Evolutionary conservation across 169 alveolate genomes (phyloP).

Genomic region (Toxoplasma gondii): DNA sequence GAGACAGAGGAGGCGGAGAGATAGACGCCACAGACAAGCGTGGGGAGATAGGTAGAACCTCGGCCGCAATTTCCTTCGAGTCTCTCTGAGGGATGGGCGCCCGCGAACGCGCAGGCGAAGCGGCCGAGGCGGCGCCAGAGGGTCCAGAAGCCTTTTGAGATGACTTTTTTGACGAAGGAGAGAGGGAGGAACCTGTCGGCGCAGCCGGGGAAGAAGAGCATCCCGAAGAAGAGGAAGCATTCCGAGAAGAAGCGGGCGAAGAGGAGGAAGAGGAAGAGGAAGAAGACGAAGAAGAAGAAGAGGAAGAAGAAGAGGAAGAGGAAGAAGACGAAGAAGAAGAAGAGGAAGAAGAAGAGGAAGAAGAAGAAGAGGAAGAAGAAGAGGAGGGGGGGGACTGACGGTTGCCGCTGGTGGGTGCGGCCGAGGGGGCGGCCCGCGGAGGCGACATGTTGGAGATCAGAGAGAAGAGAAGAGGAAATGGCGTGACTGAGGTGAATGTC

Average conservation of each 20-base stretch:
- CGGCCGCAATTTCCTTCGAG: not conserved
- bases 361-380: not conserved
- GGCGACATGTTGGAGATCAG: not conserved
- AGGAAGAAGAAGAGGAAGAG: not conserved
- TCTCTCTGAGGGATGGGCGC: not conserved
- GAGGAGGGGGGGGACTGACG: not conserved
- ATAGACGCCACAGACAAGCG: not conserved
- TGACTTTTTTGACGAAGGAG: not conserved
- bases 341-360: not conserved
- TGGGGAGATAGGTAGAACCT: not conserved
- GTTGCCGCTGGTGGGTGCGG: not conserved
- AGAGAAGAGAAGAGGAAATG: not conserved
- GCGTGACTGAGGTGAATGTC: too few relatives aligned
- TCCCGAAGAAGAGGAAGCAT: not conserved
- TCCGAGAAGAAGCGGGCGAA: not conserved
- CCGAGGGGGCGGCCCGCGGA: not conserved
- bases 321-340: too few relatives aligned
- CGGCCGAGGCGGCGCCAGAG: not conserved
- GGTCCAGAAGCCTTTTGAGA: not conserved
- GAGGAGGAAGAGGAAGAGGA: not conserved
- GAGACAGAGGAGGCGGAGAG: not conserved
- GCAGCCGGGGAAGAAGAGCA: not conserved
- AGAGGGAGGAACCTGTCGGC: not conserved
- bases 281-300: not conserved
- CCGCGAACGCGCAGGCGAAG: not conserved